Base-by-base conservation (phyloP, 1,284 basidiomycete species). In the Takashimella tepidaria region DNA sequence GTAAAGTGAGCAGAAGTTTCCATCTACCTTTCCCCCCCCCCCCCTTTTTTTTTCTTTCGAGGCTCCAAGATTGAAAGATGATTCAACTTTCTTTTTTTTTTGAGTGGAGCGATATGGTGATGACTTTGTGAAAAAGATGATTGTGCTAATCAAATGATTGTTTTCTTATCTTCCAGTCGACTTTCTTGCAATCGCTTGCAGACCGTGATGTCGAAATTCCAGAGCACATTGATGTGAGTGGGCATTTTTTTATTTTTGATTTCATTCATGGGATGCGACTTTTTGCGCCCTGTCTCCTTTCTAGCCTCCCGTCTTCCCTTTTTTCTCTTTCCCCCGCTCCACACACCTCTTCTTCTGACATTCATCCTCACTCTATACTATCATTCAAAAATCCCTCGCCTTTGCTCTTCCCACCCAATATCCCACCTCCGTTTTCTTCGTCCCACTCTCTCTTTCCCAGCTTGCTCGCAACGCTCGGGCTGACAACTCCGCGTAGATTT, bases 181-280 rank as follows among this genome's bases (percentile, higher is more conserved):
- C 79, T 44, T 80, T 80, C 75, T 70, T 80, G 53, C 72, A 76
- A 58, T 77, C 76, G 53, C 84, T 95, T 67, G 89, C 90, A 20
- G 87, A 92, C 65, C 87, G 92, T 57, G 95, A 98, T 71, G 89
- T 98, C 58, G 85, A 89, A 52, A 96, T 98, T 60, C 95, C 95
- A 24, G 80, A 84, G 11, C 92, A 98, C 78, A 89, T 98, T 70
- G 95, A 98, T 76, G 79, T 75, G 55, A 63, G 76, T 64, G 5
- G 4, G n/a, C n/a, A n/a, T n/a, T n/a, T n/a, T n/a, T n/a, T n/a
- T n/a, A n/a, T n/a, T n/a, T n/a, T n/a, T n/a, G n/a, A n/a, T n/a
- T n/a, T n/a, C n/a, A n/a, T n/a, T n/a, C n/a, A n/a, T n/a, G n/a
- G n/a, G n/a, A n/a, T n/a, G n/a, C n/a, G n/a, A n/a, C n/a, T n/a